Conservation (phyloP, 768 basidiomycete genomes). For the Trametes cinnabarina region DNA sequence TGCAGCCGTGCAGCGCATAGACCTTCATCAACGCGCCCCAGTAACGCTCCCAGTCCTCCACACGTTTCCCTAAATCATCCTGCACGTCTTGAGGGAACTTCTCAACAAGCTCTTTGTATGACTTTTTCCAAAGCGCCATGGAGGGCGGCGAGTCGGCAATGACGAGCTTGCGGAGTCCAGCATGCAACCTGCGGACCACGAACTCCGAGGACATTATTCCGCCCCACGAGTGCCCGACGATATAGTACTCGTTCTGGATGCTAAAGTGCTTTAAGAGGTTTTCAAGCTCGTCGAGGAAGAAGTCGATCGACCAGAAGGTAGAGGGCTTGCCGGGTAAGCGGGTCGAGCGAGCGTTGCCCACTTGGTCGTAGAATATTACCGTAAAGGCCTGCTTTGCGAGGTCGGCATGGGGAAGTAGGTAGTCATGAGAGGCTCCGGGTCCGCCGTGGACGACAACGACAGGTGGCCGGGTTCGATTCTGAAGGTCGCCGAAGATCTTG, state of each 20-base stretch:
- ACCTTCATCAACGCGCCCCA: conserved; percentile 39
- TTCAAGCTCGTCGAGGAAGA: conserved; percentile 55
- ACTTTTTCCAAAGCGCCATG: conserved; percentile 41
- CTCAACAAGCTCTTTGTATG: conserved; percentile 39
- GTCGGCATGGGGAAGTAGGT: conserved; percentile 39
- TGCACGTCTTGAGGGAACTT: conserved; percentile 39
- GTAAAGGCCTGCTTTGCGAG: conserved; percentile 37
- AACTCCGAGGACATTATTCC: conserved; percentile 49
- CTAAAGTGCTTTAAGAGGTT: conserved; percentile 45
- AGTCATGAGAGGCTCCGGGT: conserved; percentile 43
- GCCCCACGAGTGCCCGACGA: conserved; percentile 60
- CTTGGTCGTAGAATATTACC: conserved; percentile 51
- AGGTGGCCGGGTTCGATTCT: conserved; percentile 35
- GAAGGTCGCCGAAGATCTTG: conserved; percentile 40
- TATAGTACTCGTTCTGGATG: conserved; percentile 39
- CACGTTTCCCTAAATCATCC: conserved; percentile 42
- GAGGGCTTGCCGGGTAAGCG: conserved; percentile 37
- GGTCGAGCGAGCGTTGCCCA: conserved; percentile 47
- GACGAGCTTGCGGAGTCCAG: conserved; percentile 45
- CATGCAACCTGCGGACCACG: conserved; percentile 37
- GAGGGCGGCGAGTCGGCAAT: conserved; percentile 44
- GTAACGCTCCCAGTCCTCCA: conserved; percentile 41
- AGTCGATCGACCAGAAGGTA: conserved; percentile 44
- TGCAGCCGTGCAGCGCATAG: conserved; percentile 43
- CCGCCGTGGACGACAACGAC: conserved; percentile 49